phyloP scores from a whole-genome alignment of 805 yeast genomes.

The Barnettozyma pratensis region DNA sequence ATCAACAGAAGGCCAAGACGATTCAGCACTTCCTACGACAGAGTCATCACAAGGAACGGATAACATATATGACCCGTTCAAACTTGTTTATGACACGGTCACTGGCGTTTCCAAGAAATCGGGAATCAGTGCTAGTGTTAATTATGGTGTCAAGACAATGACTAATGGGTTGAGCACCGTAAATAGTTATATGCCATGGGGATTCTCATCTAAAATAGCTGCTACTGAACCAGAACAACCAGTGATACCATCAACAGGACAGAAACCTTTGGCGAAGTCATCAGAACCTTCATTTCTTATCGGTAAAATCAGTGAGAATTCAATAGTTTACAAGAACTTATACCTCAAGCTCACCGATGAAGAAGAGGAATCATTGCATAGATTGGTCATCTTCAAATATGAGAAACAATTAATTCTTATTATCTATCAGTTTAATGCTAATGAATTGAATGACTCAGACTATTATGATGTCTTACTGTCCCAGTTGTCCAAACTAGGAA shows the following conservation, averaged over 20 bases:
- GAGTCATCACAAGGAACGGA: slow-evolving; percentile 7
- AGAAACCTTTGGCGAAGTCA: neutral
- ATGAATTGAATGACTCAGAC: slow-evolving; percentile 11
- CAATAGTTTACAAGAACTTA: slow-evolving; percentile 18
- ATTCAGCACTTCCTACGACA: slow-evolving; percentile 4
- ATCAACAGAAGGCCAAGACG: slow-evolving; percentile 21
- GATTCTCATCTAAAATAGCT: neutral
- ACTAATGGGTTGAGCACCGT: slow-evolving; percentile 4
- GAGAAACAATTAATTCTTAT: slow-evolving; percentile 6
- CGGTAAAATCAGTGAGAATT: slow-evolving; percentile 12
- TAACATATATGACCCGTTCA: slow-evolving; percentile 25
- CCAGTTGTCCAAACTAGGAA: slow-evolving; percentile 8
- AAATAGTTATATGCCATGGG: slow-evolving; percentile 14
- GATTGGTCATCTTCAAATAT: slow-evolving; percentile 17
- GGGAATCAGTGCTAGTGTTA: slow-evolving; percentile 18
- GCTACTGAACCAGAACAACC: neutral
- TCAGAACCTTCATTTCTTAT: slow-evolving; percentile 10
- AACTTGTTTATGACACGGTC: slow-evolving; percentile 18
- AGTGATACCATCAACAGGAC: neutral
- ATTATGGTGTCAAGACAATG: slow-evolving; percentile 18
- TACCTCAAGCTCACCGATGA: slow-evolving; percentile 14
- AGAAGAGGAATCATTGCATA: slow-evolving; percentile 11
- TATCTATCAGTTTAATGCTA: slow-evolving; percentile 17
- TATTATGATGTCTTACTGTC: slow-evolving; percentile 11
- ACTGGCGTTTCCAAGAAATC: slow-evolving; percentile 21